Evolutionary conservation across 202 grass and related monocot genomes (phyloP).

Genomic region (Carex arenaria): DNA sequence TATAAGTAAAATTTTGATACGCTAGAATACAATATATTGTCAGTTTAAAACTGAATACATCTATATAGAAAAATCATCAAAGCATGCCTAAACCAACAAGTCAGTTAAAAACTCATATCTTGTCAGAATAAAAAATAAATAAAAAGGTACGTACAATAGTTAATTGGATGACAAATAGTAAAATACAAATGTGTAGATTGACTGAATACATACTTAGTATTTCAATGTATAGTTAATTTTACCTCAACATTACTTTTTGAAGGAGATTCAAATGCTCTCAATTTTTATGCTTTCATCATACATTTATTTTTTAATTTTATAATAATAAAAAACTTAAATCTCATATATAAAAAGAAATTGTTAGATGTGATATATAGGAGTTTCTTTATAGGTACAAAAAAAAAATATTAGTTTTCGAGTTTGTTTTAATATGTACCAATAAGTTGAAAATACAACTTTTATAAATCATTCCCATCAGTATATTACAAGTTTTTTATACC

Average conservation of each 20-base stretch:
- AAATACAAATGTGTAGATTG: neutral
- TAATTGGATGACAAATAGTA: neutral
- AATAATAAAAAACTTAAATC: too few species aligned
- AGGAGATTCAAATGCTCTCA: too few species aligned
- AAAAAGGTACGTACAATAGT: neutral
- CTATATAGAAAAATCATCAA: neutral
- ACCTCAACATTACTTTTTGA: neutral
- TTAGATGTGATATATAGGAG: too few species aligned
- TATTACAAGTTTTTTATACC: too few species aligned
- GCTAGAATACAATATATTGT: neutral
- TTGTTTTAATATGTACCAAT: too few species aligned
- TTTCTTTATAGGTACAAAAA: too few species aligned
- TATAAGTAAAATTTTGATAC: neutral
- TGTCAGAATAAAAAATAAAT: neutral
- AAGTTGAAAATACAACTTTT: too few species aligned
- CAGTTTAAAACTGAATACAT: neutral
- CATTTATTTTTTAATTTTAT: too few species aligned
- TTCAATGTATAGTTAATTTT: neutral
- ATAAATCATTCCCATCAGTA: too few species aligned
- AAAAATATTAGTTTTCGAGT: too few species aligned
- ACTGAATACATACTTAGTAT: neutral
- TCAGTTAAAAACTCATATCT: neutral
- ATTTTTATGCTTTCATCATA: too few species aligned
- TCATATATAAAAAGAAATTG: too few species aligned
- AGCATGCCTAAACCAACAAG: neutral